Conservation (phyloP, 495 filamentous ascomycete genomes). For the Penicillium daleae region DNA sequence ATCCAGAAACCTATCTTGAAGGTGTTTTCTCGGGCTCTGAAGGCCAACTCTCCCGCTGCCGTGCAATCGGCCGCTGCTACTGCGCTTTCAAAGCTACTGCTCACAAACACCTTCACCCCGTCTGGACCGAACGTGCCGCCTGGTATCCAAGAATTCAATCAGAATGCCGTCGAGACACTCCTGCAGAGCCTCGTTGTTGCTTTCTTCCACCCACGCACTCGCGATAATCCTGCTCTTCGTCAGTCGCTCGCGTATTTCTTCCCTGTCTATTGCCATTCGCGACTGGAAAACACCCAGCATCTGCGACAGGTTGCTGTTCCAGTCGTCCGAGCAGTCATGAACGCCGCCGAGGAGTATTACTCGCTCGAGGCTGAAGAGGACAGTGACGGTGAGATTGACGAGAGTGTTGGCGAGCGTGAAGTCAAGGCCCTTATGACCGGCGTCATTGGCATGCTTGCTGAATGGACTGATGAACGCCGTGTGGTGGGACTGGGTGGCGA, state of each 20-base stretch:
- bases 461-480: constrained; percentile 95
- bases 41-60: constrained; percentile 64
- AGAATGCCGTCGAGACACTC: constrained; percentile 60
- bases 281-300: constrained; percentile 74
- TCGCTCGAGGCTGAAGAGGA: constrained; percentile 59
- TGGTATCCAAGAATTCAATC: constrained; percentile 53
- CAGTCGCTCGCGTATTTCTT: constrained; percentile 95
- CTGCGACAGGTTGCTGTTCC: constrained; percentile 74
- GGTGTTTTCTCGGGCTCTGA: constrained; percentile 76
- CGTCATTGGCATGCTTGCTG: constrained; percentile 79
- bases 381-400: constrained; percentile 59
- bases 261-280: constrained; percentile 89
- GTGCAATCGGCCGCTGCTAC: constrained; percentile 83
- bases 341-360: constrained; percentile 53
- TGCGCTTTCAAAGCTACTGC: constrained; percentile 83
- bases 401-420: constrained; percentile 74
- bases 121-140: constrained; percentile 42
- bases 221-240: constrained; percentile 80
- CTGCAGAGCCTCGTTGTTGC: constrained; percentile 79
- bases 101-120: constrained; percentile 60
- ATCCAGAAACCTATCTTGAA: constrained; percentile 70
- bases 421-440: constrained; percentile 76
- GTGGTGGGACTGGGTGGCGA: constrained; percentile 71
- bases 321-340: constrained; percentile 65
- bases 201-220: constrained; percentile 89